These are phyloP conservation scores for Spergularia bocconei DNA, from an alignment of 148 eudicot genomes.

Conservation along the genomic window DNA sequence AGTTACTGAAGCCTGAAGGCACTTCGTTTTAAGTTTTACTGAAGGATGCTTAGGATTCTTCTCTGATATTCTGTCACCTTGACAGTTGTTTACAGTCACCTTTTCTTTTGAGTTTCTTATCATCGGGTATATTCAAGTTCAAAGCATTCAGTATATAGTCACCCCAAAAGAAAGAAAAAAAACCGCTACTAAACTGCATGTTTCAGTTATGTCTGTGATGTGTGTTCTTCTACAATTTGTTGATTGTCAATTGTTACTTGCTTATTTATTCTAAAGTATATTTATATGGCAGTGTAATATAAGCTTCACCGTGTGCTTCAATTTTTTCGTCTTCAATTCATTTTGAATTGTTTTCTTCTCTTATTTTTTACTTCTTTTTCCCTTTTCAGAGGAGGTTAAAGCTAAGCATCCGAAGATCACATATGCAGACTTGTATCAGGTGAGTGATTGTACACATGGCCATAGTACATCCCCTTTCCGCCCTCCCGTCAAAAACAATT, in stretches of 20 bases:
- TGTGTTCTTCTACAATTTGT: too few relatives aligned
- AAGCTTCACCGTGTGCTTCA: background rate
- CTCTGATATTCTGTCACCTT: background rate
- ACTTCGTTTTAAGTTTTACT: background rate
- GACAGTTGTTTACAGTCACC: background rate
- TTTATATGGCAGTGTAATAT: background rate
- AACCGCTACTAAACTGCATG: too few relatives aligned
- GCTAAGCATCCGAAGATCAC: conserved; percentile 77
- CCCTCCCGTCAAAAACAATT: too few relatives aligned
- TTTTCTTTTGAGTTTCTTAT: too few relatives aligned
- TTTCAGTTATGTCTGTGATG: too few relatives aligned
- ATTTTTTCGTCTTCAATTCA: background rate
- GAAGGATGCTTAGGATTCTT: background rate
- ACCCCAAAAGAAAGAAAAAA: too few relatives aligned
- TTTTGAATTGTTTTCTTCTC: background rate
- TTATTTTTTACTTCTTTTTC: background rate
- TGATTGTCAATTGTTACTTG: background rate
- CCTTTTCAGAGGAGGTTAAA: conserved; percentile 73
- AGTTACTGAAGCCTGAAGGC: background rate
- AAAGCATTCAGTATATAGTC: too few relatives aligned
- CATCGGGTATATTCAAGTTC: too few relatives aligned
- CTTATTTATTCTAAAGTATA: background rate
- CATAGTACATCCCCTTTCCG: too few relatives aligned
- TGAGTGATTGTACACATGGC: conserved; percentile 15
- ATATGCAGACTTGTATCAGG: conserved; percentile 98